Conservation (phyloP, 257 asterid genomes). For the Vinca minor region DNA sequence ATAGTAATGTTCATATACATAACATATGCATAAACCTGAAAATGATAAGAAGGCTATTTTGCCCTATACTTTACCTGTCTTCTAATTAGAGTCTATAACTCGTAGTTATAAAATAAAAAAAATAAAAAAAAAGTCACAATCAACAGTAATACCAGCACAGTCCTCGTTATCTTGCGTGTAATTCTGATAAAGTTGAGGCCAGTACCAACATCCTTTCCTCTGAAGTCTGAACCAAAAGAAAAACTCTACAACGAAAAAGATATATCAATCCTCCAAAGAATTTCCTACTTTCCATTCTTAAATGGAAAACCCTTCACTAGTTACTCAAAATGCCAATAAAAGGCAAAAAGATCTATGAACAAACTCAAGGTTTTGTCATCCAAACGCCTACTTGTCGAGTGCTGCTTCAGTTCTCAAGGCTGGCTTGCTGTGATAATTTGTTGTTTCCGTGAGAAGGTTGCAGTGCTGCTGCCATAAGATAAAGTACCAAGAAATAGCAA, state of each 20-base stretch:
- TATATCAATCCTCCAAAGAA: slow-evolving; percentile 7
- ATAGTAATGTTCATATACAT: too few species aligned
- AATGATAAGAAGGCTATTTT: background rate
- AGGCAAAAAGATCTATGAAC: slow-evolving; percentile 1
- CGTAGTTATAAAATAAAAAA: too few species aligned
- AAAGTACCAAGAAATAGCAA: background rate
- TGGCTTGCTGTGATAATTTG: background rate
- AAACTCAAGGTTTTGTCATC: background rate
- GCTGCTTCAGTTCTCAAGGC: slow-evolving; percentile 4
- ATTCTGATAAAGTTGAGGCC: background rate
- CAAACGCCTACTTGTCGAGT: background rate
- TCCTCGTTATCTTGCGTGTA: too few species aligned
- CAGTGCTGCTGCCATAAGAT: background rate
- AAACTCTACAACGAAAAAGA: background rate
- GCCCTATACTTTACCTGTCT: background rate
- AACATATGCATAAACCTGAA: too few species aligned
- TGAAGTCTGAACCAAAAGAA: too few species aligned
- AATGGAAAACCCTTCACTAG: background rate
- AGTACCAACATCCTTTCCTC: background rate
- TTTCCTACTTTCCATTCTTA: slow-evolving; percentile 1
- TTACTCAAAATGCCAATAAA: slow-evolving; percentile 4
- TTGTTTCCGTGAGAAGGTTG: too few species aligned
- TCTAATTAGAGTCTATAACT: too few species aligned
- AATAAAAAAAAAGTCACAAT: background rate
- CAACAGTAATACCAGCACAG: background rate